These are phyloP conservation scores for Penicillium hordei DNA, from an alignment of 2,329 filamentous ascomycete genomes.

Conservation along the genomic window DNA sequence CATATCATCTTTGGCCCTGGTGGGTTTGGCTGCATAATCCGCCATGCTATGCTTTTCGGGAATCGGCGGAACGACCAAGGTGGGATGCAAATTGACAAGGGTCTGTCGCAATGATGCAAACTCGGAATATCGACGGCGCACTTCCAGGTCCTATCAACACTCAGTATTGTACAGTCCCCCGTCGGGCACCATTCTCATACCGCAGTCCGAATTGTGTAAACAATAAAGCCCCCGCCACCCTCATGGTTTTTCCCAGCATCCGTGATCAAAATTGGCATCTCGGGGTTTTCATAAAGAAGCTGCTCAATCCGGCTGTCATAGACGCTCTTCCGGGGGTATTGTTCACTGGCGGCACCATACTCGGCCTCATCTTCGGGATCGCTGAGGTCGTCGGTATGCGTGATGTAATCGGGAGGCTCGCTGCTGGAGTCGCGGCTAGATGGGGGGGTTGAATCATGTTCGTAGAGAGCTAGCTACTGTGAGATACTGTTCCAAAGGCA, in stretches of 20 bases:
- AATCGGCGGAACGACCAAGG: constrained; percentile 91
- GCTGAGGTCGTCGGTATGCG: constrained; percentile 54
- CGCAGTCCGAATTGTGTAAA: constrained; percentile 93
- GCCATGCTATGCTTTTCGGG: constrained; percentile 99
- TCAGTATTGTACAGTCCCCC: constrained; percentile 6
- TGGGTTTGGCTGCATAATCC: constrained; percentile 96
- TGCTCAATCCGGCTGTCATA: constrained; percentile 97
- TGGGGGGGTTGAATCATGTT: constrained; percentile 62
- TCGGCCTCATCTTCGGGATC: constrained; percentile 60
- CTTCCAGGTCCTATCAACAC: constrained; percentile 76
- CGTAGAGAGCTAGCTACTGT: constrained; percentile 51
- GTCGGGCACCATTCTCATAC: constrained; percentile 52
- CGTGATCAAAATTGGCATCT: constrained; percentile 85
- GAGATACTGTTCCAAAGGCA: constrained; percentile 11
- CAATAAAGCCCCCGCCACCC: constrained; percentile 88
- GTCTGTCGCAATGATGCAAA: constrained; percentile 89
- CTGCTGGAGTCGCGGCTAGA: constrained; percentile 71
- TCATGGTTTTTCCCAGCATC: constrained; percentile 95
- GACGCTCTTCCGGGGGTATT: constrained; percentile 65
- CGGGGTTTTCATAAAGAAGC: constrained; percentile 92
- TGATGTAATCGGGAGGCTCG: constrained; percentile 59
- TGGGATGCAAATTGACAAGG: constrained; percentile 87
- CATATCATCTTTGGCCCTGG: constrained; percentile 94
- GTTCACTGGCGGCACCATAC: constrained; percentile 50
- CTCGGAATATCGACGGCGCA: constrained; percentile 92